A percentile compares a stretch with the other conserved stretches of the same genome.
Evolutionary conservation across 345 rosid genomes (phyloP).

Genomic region (Syzygium oleosum): DNA sequence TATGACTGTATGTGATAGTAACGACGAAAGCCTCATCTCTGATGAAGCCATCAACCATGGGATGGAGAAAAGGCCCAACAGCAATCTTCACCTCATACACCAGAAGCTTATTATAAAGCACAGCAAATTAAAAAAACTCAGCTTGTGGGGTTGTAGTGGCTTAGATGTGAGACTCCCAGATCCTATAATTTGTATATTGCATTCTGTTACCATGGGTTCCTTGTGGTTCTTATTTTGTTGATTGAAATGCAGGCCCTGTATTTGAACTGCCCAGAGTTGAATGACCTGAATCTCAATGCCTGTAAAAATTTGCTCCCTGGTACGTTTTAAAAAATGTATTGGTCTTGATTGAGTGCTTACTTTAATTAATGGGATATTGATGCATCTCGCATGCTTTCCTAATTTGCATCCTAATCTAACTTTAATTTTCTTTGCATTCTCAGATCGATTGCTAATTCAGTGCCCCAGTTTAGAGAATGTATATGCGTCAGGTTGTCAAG

Average conservation of each 20-base stretch:
- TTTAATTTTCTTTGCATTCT: not conserved
- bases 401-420: not conserved
- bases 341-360: not conserved
- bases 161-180: slow-evolving; percentile 62
- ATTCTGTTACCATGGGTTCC: not conserved
- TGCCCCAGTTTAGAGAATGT: slow-evolving; percentile 76
- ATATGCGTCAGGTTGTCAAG: slow-evolving; percentile 78
- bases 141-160: slow-evolving; percentile 98
- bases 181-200: not conserved
- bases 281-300: slow-evolving; percentile 73
- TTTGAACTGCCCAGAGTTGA: slow-evolving; percentile 82
- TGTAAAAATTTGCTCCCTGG: slow-evolving; percentile 77
- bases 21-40: too few relatives aligned
- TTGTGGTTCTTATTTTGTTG: slow-evolving; percentile 10
- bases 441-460: slow-evolving; percentile 75
- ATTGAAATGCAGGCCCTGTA: slow-evolving; percentile 67
- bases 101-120: slow-evolving; percentile 94
- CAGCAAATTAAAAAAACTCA: slow-evolving; percentile 63
- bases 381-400: not conserved
- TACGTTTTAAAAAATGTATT: slow-evolving; percentile 2
- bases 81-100: slow-evolving; percentile 46
- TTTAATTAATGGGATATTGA: not conserved
- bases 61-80: slow-evolving; percentile 34
- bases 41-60: too few relatives aligned
- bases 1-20: slow-evolving; percentile 75